Evolutionary conservation across 2,329 filamentous ascomycete genomes (phyloP).

Genomic region (Ceratocystis cacaofunesta): DNA sequence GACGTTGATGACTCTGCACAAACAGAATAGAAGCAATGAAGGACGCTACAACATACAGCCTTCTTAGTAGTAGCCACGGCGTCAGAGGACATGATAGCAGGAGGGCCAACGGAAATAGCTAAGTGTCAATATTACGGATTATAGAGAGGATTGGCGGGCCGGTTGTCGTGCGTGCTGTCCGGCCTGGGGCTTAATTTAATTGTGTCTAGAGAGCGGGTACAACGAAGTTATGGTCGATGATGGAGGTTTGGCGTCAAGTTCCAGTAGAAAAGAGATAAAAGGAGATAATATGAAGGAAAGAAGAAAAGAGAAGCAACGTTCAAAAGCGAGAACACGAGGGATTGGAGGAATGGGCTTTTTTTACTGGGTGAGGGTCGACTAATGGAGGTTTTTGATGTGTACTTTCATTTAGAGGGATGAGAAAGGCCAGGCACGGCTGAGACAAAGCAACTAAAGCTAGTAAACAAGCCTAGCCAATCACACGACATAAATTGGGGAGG

Average conservation of each 20-base stretch:
- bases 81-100: slow-evolving; percentile 6
- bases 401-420: slow-evolving; percentile 14
- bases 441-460: slow-evolving; percentile 10
- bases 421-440: slow-evolving; percentile 10
- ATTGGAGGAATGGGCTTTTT: slow-evolving; percentile 1
- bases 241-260: background rate
- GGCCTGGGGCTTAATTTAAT: background rate
- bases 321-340: background rate
- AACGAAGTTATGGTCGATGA: background rate
- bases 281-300: background rate
- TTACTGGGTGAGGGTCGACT: background rate
- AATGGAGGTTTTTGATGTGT: background rate
- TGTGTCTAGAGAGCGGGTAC: background rate
- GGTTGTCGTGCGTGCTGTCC: background rate
- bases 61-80: background rate
- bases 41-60: background rate
- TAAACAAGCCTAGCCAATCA: slow-evolving; percentile 14
- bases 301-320: background rate
- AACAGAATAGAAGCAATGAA: background rate
- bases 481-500: background rate
- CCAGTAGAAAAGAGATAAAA: background rate
- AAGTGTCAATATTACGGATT: background rate
- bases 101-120: background rate
- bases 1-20: background rate
- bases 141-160: background rate